phyloP scores from a whole-genome alignment of 2,329 filamentous ascomycete genomes.

The Simplicillium sp. region DNA sequence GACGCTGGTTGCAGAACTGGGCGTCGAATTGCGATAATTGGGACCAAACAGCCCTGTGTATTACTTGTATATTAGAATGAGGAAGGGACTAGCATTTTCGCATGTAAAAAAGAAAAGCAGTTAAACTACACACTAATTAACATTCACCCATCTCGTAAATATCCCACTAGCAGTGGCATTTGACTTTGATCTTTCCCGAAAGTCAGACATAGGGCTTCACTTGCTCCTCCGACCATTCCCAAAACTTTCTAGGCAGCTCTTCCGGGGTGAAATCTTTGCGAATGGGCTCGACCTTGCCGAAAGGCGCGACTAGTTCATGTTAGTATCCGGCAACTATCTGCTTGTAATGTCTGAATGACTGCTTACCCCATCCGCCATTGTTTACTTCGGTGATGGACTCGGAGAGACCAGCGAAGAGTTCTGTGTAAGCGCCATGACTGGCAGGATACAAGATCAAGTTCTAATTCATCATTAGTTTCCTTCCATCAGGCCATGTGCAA shows the following conservation, averaged over 20 bases:
- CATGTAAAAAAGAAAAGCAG: background rate
- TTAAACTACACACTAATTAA: background rate
- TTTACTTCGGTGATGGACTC: slow-evolving; percentile 24
- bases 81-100: background rate
- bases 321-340: background rate
- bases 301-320: slow-evolving; percentile 3
- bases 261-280: slow-evolving; percentile 18
- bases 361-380: slow-evolving; percentile 12
- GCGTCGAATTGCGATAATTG: slow-evolving; percentile 51
- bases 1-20: slow-evolving; percentile 59
- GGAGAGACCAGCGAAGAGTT: slow-evolving; percentile 30
- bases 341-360: background rate
- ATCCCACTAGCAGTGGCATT: too few species aligned
- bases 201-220: slow-evolving; percentile 8
- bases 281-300: slow-evolving; percentile 17
- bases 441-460: slow-evolving; percentile 9
- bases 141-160: too few species aligned
- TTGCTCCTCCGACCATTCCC: slow-evolving; percentile 24
- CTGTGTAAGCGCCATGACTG: slow-evolving; percentile 29
- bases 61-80: background rate
- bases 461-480: background rate
- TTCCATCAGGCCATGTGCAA: background rate
- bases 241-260: slow-evolving; percentile 17
- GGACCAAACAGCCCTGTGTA: background rate
- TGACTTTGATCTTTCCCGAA: too few species aligned